A percentile compares a stretch with the other conserved stretches of the same genome.
These are phyloP conservation scores for Aplosporella prunicola DNA, from an alignment of 2,329 filamentous ascomycete species.

Conservation along the genomic window DNA sequence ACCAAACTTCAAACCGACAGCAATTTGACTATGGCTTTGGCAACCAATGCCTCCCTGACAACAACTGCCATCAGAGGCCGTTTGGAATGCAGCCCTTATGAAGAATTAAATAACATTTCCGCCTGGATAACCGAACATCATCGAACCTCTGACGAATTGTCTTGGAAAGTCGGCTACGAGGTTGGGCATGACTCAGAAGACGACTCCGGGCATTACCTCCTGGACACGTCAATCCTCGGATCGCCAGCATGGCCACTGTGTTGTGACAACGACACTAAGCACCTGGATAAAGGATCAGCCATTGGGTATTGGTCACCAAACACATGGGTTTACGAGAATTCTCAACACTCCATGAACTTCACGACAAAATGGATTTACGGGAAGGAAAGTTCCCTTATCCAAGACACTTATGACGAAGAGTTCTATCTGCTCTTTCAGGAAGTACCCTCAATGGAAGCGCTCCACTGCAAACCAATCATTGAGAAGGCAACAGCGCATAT, in stretches of 20 bases:
- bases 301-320: slow-evolving; percentile 1
- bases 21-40: no score
- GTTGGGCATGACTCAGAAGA: no score
- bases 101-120: no score
- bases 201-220: no score
- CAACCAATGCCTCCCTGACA: no score
- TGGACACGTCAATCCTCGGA: background rate
- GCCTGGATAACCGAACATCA: background rate
- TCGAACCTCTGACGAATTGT: background rate
- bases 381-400: background rate
- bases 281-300: slow-evolving; percentile 7
- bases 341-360: background rate
- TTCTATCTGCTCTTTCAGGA: background rate
- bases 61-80: slow-evolving; percentile 9
- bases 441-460: slow-evolving; percentile 13
- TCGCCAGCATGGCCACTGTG: background rate
- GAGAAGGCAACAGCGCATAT: slow-evolving; percentile 14
- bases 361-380: background rate
- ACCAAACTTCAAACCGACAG: slow-evolving; percentile 13
- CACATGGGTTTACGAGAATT: slow-evolving; percentile 14
- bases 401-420: background rate
- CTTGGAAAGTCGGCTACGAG: background rate
- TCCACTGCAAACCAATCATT: slow-evolving; percentile 13
- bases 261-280: background rate
- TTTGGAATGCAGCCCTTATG: no score